Percentiles rank a stretch among this genome's conserved stretches.
Conservation (phyloP, 129 eudicot genomes). For the Kitagawia praeruptora region DNA sequence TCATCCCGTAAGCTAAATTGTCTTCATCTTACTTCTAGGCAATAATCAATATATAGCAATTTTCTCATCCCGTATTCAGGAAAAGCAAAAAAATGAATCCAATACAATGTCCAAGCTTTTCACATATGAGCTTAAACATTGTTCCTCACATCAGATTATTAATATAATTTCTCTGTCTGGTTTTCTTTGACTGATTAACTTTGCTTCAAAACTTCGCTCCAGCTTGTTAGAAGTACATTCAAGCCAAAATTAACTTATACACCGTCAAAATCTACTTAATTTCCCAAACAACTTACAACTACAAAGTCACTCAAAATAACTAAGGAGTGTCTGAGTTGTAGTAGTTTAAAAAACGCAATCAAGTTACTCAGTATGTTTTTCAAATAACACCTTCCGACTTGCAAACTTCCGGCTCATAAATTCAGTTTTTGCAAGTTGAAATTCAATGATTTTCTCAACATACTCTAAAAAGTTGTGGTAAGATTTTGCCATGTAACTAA, state of each 20-base stretch:
- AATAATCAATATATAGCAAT: background rate
- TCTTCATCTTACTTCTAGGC: background rate
- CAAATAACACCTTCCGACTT: background rate
- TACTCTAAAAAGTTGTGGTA: background rate
- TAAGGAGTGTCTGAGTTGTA: too few relatives aligned
- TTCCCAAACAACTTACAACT: background rate
- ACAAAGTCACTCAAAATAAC: background rate
- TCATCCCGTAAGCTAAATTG: background rate
- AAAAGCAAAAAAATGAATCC: background rate
- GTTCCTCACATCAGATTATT: background rate
- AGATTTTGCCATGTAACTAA: background rate
- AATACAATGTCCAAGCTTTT: background rate
- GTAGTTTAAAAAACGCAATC: too few relatives aligned
- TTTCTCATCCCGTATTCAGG: background rate
- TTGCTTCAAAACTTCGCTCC: background rate
- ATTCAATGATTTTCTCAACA: background rate
- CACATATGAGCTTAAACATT: background rate
- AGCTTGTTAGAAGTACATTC: background rate
- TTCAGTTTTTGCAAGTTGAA: too few relatives aligned
- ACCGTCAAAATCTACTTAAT: background rate
- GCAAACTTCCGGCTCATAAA: background rate
- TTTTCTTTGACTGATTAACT: background rate
- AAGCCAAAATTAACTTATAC: background rate
- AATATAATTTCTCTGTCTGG: background rate
- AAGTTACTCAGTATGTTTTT: background rate